Base-by-base conservation (phyloP, 345 rosid species). In the Raphanus sativus region DNA sequence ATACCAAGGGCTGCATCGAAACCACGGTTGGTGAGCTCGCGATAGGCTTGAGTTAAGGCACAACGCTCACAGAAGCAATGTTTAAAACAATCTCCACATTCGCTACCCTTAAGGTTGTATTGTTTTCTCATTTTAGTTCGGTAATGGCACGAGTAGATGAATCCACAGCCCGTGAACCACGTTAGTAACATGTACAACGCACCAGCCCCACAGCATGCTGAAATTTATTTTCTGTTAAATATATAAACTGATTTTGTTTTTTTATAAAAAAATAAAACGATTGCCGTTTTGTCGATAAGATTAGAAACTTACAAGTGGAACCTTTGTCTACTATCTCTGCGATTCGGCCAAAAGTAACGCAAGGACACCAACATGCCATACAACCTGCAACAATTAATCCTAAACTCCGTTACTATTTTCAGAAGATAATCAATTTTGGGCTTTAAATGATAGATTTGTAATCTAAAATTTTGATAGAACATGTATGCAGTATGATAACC, bases 241-340 rank as follows among this genome's bases (percentile, higher is more conserved):
- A 28, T 21, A 21, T 21, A 21, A 73, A 64, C 25, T n/a, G 33
- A 60, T 13, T 29, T 21, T 56, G 2, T 11, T 21, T 52, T 6
- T 13, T 50, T 17, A n/a, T 48, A 13, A 50, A 50, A 52, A 52
- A 16, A 5, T 13, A 50, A 48, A n/a, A 52, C 24, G 63, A 32
- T 7, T 30, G 13, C 6, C 1, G 32, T 25, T 52, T 45, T 50
- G 4, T 55, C 59, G 10, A 40, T 29, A 55, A 15, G 50, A 59
- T 67, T 16, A 69, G 10, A 13, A 63, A 75, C 84, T 80, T 74
- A 87, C 90, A 36, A 10, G 68, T 67, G 16, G 91, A 83, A 32
- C 93, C 92, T 75, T 79, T 80, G 65, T 90, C 92, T 12, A 84
- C 86, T n/a, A 88, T 85, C 81, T 90, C 92, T 36, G 90, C 92